Evolutionary conservation across 805 yeast genomes (phyloP).

Genomic region (Teunomyces stri): DNA sequence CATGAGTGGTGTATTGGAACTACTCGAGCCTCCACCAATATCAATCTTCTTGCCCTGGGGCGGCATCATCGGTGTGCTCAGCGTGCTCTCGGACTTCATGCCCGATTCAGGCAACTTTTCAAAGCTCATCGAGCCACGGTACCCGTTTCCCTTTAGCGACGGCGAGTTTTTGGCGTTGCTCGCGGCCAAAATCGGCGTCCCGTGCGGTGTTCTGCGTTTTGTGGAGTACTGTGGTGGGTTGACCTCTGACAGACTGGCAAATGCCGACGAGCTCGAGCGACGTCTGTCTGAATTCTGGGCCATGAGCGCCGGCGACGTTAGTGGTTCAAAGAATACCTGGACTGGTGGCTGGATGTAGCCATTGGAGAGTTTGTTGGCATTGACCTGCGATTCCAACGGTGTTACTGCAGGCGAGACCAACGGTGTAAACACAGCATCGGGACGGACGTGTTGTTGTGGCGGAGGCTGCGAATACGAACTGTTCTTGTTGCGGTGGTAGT

Average conservation of each 20-base stretch:
- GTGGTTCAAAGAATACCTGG: slow-evolving; percentile 42
- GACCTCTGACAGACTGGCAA: slow-evolving; percentile 15
- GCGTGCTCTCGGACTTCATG: slow-evolving; percentile 8
- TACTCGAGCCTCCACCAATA: slow-evolving; percentile 13
- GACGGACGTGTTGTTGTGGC: slow-evolving; percentile 39
- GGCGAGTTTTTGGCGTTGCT: slow-evolving; percentile 8
- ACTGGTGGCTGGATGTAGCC: slow-evolving; percentile 19
- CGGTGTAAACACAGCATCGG: slow-evolving; percentile 70
- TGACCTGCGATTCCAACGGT: slow-evolving; percentile 47
- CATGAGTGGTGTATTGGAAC: slow-evolving; percentile 34
- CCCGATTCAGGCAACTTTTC: slow-evolving; percentile 32
- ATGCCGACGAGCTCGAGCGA: slow-evolving; percentile 29
- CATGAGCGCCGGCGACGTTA: slow-evolving; percentile 68
- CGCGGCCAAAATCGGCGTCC: slow-evolving; percentile 39
- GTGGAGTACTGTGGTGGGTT: slow-evolving; percentile 2
- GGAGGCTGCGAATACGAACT: slow-evolving; percentile 12
- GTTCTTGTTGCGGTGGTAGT: slow-evolving; percentile 29
- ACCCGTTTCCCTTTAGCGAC: neutral
- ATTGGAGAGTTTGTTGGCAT: slow-evolving; percentile 12
- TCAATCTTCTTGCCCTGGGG: slow-evolving; percentile 33
- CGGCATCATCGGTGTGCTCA: slow-evolving; percentile 35
- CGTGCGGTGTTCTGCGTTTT: slow-evolving; percentile 44
- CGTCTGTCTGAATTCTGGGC: slow-evolving; percentile 39
- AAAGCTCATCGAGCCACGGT: slow-evolving; percentile 11
- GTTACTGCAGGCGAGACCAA: slow-evolving; percentile 74